Base-by-base conservation (phyloP, 2,329 filamentous ascomycete species). In the Laburnicola sp. region DNA sequence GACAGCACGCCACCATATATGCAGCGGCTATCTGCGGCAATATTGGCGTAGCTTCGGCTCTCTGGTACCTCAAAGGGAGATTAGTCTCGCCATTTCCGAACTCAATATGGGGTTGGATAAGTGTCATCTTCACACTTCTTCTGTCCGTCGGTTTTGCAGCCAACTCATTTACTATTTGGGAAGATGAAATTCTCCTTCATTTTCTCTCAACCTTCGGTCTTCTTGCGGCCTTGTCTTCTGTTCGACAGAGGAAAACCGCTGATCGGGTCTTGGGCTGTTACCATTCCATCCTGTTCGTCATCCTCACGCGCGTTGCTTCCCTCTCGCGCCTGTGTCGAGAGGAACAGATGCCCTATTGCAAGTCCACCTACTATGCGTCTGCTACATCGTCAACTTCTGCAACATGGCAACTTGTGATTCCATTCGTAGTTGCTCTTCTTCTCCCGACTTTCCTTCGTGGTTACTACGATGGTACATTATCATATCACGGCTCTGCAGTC, bases 111-210 rank as follows among this genome's bases (percentile, higher is more conserved):
- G 88, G 91, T n/a, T 93, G 89, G 86, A 77, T 96, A 52, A 86
- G 90, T 4, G 78, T 90, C 25, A 70, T 92, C 10, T 91, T 96
- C 60, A 91, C 91, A 0, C 72, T 91, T n/a, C 85, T 88, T 54
- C 90, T 96, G 66, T 95, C 91, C n/a, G 78, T 89, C 45, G 93
- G 94, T 6, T 99, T 97, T 70, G 93, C 93, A 0, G 94, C 94
- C 3, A 99, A 99, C 74, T 99, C 94, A 0, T 99, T 92, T 74
- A 97, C 93, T 0, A 96, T 99, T 59, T 99, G 94, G 92, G 94
- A 99, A 75, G 94, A 99, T 66, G 89, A 91, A 10, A 97, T 97
- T 49, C 81, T 96, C 3, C 80, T 96, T 2, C 96, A 96, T 76
- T 93, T 97, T 75, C 83, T 97, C 51, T 85, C 86, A 2, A 94